Percentiles rank a stretch among this genome's conserved stretches.
Conservation (phyloP, 371 early-diverging fungal genomes). For the Blakeslea trispora region DNA sequence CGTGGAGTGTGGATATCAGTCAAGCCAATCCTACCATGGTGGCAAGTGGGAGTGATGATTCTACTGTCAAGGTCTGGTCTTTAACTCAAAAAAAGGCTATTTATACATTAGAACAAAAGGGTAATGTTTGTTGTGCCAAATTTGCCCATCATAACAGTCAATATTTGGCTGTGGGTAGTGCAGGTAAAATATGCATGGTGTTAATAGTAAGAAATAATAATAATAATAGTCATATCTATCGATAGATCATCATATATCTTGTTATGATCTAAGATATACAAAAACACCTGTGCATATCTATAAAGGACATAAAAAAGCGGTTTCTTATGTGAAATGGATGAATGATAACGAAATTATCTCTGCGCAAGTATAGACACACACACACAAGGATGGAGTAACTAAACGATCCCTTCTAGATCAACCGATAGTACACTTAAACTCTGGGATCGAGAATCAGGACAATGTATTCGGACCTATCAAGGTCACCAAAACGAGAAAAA, state of each 20-base stretch:
- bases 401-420: slow-evolving; percentile 47
- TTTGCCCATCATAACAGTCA: slow-evolving; percentile 79
- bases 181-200: slow-evolving; percentile 59
- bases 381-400: neutral
- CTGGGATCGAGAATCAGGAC: slow-evolving; percentile 66
- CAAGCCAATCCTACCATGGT: slow-evolving; percentile 72
- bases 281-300: slow-evolving; percentile 67
- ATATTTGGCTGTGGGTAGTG: slow-evolving; percentile 85
- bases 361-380: slow-evolving; percentile 56
- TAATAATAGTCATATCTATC: neutral
- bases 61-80: slow-evolving; percentile 89
- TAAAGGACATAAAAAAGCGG: slow-evolving; percentile 87
- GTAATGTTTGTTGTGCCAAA: slow-evolving; percentile 90
- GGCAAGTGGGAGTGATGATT: slow-evolving; percentile 90
- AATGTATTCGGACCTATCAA: slow-evolving; percentile 67
- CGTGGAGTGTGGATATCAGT: slow-evolving; percentile 90
- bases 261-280: slow-evolving; percentile 82
- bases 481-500: slow-evolving; percentile 94
- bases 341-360: slow-evolving; percentile 74
- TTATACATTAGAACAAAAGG: slow-evolving; percentile 77
- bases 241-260: slow-evolving; percentile 84
- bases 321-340: slow-evolving; percentile 89
- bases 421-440: slow-evolving; percentile 88
- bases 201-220: neutral
- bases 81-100: slow-evolving; percentile 67